Percentiles rank a stretch among this genome's conserved stretches.
Evolutionary conservation across 176 grass and related monocot species (phyloP).

Genomic region (Oryza officinalis): DNA sequence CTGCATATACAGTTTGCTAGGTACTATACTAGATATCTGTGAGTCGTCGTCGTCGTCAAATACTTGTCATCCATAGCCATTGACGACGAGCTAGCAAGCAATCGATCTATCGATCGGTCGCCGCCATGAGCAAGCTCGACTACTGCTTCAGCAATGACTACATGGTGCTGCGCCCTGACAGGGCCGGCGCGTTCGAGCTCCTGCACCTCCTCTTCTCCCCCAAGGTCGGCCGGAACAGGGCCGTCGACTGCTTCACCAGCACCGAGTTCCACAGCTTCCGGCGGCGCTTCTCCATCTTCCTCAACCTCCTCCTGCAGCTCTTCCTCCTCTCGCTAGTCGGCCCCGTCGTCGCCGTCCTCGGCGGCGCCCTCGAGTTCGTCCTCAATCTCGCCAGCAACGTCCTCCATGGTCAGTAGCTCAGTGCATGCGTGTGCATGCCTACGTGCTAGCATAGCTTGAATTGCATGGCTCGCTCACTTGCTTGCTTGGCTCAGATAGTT

Average conservation of each 20-base stretch:
- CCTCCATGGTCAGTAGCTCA: slow-evolving; percentile 44
- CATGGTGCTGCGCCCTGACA: slow-evolving; percentile 63
- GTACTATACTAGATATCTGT: too few relatives aligned
- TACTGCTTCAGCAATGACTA: slow-evolving; percentile 64
- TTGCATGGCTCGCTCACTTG: background rate
- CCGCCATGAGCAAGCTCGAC: slow-evolving; percentile 53
- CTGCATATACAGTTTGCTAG: too few relatives aligned
- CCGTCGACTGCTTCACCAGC: slow-evolving; percentile 47
- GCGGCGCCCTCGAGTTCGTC: slow-evolving; percentile 37
- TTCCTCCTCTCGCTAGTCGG: slow-evolving; percentile 27
- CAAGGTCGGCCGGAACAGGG: slow-evolving; percentile 49
- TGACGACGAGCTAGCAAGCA: background rate
- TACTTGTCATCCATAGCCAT: background rate
- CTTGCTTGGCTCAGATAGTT: background rate
- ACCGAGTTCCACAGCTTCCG: slow-evolving; percentile 43
- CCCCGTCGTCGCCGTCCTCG: slow-evolving; percentile 37
- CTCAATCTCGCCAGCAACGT: slow-evolving; percentile 44
- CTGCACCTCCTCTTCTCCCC: slow-evolving; percentile 54
- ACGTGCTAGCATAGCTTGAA: background rate
- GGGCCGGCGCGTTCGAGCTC: slow-evolving; percentile 42
- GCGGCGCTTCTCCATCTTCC: slow-evolving; percentile 41
- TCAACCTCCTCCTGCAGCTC: slow-evolving; percentile 50
- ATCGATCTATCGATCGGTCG: background rate
- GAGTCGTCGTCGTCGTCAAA: background rate
- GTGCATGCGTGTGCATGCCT: background rate